Conservation (phyloP, 352 stramenopile genomes). For the Pythium coloratum region DNA sequence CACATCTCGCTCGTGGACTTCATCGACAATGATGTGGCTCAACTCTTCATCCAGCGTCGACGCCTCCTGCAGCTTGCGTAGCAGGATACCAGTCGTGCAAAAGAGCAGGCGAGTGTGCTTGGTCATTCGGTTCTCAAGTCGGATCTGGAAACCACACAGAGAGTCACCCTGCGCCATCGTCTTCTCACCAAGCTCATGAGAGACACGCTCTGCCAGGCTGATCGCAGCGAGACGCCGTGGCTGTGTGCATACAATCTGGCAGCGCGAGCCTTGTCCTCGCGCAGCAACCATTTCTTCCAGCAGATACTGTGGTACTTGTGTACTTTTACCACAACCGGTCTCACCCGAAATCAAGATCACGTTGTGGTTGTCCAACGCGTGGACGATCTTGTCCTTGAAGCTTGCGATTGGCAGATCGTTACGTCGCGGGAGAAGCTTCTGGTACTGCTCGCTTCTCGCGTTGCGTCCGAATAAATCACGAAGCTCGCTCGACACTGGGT, state of each 20-base stretch:
- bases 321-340: slow-evolving; percentile 95
- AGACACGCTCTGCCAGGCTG: slow-evolving; percentile 93
- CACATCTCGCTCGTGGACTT: slow-evolving; percentile 96
- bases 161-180: slow-evolving; percentile 53
- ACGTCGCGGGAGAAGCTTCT: slow-evolving; percentile 46
- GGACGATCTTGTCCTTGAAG: slow-evolving; percentile 82
- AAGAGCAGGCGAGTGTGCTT: slow-evolving; percentile 90
- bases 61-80: slow-evolving; percentile 90
- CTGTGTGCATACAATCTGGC: slow-evolving; percentile 97
- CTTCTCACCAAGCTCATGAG: slow-evolving; percentile 90
- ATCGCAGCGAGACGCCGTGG: slow-evolving; percentile 95
- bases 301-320: slow-evolving; percentile 97
- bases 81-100: slow-evolving; percentile 95
- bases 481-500: slow-evolving; percentile 6
- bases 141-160: slow-evolving; percentile 92
- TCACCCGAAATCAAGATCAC: slow-evolving; percentile 95
- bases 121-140: slow-evolving; percentile 88
- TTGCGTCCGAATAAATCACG: slow-evolving; percentile 18
- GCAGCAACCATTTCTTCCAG: slow-evolving; percentile 87
- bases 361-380: slow-evolving; percentile 69
- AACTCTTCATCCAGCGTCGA: slow-evolving; percentile 78
- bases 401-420: slow-evolving; percentile 74
- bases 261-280: slow-evolving; percentile 58
- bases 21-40: slow-evolving; percentile 98
- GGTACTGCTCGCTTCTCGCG: slow-evolving; percentile 6